Percentiles rank a stretch among this genome's conserved stretches.
Evolutionary conservation across 73 alveolate genomes (phyloP).

Genomic region (Tetrahymena thermophila): DNA sequence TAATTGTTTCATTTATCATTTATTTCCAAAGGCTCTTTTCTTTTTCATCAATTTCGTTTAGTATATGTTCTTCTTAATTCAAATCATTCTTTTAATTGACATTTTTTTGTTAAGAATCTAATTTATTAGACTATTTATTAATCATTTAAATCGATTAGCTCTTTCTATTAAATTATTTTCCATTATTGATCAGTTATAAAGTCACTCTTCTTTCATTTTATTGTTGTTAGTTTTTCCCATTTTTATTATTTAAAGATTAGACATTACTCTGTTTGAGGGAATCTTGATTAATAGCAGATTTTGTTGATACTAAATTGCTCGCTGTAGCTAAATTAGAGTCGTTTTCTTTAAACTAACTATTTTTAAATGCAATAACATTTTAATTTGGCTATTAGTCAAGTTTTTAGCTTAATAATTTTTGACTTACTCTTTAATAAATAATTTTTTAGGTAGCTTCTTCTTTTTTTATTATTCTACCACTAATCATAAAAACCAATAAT

Average conservation of each 20-base stretch:
- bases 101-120: background rate
- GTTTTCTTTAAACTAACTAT: background rate
- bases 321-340: background rate
- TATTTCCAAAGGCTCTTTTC: background rate
- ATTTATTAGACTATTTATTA: too few species aligned
- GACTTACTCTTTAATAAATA: background rate
- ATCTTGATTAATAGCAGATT: background rate
- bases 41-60: background rate
- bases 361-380: too few species aligned
- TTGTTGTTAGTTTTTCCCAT: too few species aligned
- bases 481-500: background rate
- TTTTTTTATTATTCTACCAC: background rate
- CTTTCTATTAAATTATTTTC: background rate
- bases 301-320: background rate
- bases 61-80: background rate
- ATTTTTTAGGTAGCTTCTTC: background rate
- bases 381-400: too few species aligned
- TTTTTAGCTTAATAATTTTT: too few species aligned
- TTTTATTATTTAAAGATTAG: background rate
- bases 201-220: background rate
- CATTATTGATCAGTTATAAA: background rate
- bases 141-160: background rate
- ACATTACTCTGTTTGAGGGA: background rate
- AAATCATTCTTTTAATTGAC: background rate
- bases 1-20: background rate